These are phyloP conservation scores for Emiliania huxleyi DNA, from an alignment of 78 protist genomes.

Conservation along the genomic window DNA sequence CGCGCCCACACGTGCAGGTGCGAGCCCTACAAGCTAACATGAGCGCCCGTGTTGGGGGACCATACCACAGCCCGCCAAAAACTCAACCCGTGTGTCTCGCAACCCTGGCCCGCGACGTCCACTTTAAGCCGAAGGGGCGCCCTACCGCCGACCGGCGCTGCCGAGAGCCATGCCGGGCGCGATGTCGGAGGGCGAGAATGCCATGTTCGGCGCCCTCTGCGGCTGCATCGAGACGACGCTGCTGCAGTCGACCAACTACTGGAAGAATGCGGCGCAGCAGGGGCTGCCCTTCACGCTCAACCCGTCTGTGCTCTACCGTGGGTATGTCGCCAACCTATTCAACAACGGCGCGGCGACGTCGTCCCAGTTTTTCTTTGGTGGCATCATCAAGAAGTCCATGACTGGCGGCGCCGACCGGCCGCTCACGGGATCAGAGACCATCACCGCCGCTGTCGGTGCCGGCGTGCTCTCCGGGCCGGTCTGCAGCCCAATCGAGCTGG, in stretches of 20 bases:
- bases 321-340: not conserved
- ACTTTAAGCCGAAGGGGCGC: no score
- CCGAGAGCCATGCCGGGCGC: no score
- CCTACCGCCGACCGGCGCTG: no score
- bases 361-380: not conserved
- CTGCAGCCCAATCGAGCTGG: conserved; percentile 1
- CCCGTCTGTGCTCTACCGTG: not conserved
- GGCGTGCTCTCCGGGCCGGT: not conserved
- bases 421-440: not conserved
- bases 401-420: not conserved
- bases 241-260: conserved; percentile 25
- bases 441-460: not conserved
- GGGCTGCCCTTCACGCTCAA: conserved; percentile 21
- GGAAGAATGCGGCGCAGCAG: conserved; percentile 31
- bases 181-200: no score
- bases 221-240: not conserved
- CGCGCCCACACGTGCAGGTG: no score
- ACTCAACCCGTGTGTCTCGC: no score
- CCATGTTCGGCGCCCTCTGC: no score
- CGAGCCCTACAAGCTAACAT: no score
- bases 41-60: no score
- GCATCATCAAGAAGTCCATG: not conserved
- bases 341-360: not conserved
- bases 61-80: no score
- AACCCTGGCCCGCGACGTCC: no score